Evolutionary conservation across 495 filamentous ascomycete genomes (phyloP), one percentile per base, ranked within the genome.

Genomic region (Penicillium paradoxum): DNA sequence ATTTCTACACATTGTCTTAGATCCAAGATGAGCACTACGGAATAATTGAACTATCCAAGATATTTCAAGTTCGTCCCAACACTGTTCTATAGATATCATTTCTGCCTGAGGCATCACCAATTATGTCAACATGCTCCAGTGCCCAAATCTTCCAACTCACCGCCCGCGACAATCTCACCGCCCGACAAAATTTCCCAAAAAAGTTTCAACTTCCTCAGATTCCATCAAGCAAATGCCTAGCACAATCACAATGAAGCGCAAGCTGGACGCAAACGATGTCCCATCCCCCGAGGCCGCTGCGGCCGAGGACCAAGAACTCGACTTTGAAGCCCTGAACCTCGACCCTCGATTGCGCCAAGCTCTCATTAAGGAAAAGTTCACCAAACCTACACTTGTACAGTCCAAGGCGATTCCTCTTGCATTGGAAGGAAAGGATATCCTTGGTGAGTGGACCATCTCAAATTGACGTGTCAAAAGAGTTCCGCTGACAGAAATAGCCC

Each of bases 301-400:
- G 10, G 45, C 25, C 9, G 59, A 60, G 17, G 67, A 72, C 10
- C 36, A 61, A 24, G 65, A 71, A 7, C 53, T 55, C 33, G 65
- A 68, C 33, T 79, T 77, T 46, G 74, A 74, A 56, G 69, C 58
- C 41, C 75, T 95, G 50, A 83, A 80, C 45, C 82, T 98, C 43
- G 93, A 98, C 65, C 70, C 89, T 4, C 83, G 93, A 63, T 73
- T 98, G 29, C 80, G 96, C 38, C 88, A 95, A 76, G 90, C 86
- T 49, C 78, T 97, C 48, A 86, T 85, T 32, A 86, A 88, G 64
- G 85, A 91, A 66, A 86, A 85, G 59, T 97, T 90, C 68, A 77
- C 83, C 51, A 83, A 83, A 55, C 93, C 93, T 6, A 97, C 95
- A 9, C 79, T 81, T 13, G 87, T 97, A 3, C 93, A 98, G 69